Percentiles rank a stretch among this genome's conserved stretches.
These are phyloP conservation scores for Periconia digitata DNA, from an alignment of 2,329 filamentous ascomycete genomes.

Conservation along the genomic window DNA sequence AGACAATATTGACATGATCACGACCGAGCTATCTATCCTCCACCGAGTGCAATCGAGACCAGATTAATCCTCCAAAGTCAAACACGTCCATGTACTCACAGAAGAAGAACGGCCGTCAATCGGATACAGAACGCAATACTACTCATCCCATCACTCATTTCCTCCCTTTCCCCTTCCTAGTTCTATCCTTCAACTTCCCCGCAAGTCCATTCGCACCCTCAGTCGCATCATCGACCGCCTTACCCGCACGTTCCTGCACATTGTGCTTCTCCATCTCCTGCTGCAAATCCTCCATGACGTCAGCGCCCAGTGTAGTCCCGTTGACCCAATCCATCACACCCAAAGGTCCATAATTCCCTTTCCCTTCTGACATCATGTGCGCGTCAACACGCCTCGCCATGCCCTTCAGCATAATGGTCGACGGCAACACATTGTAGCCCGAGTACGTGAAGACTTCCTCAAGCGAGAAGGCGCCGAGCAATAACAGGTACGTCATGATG, in stretches of 20 bases:
- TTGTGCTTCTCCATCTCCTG: slow-evolving; percentile 60
- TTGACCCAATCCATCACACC: slow-evolving; percentile 54
- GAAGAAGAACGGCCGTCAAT: no score
- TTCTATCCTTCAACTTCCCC: slow-evolving; percentile 28
- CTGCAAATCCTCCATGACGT: slow-evolving; percentile 57
- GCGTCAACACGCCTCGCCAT: slow-evolving; percentile 61
- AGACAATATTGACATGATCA: slow-evolving; percentile 19
- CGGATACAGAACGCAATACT: not conserved
- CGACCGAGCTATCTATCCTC: no score
- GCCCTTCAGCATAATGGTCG: slow-evolving; percentile 58
- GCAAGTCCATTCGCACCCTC: slow-evolving; percentile 33
- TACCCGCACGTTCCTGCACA: slow-evolving; percentile 47
- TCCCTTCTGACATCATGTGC: slow-evolving; percentile 60
- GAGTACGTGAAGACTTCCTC: slow-evolving; percentile 69
- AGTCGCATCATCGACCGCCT: slow-evolving; percentile 38
- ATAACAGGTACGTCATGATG: slow-evolving; percentile 70
- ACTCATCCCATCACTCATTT: slow-evolving; percentile 10
- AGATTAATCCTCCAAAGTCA: no score
- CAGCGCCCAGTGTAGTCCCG: slow-evolving; percentile 54
- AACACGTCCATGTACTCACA: no score
- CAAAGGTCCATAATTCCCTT: slow-evolving; percentile 64
- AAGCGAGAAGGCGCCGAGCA: slow-evolving; percentile 63
- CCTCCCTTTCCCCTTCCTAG: slow-evolving; percentile 30
- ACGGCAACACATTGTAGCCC: slow-evolving; percentile 65
- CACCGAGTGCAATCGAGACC: no score